Percentiles rank a stretch among this genome's conserved stretches.
Conservation (phyloP, 2,329 filamentous ascomycete genomes). For the Colletotrichum phormii region DNA sequence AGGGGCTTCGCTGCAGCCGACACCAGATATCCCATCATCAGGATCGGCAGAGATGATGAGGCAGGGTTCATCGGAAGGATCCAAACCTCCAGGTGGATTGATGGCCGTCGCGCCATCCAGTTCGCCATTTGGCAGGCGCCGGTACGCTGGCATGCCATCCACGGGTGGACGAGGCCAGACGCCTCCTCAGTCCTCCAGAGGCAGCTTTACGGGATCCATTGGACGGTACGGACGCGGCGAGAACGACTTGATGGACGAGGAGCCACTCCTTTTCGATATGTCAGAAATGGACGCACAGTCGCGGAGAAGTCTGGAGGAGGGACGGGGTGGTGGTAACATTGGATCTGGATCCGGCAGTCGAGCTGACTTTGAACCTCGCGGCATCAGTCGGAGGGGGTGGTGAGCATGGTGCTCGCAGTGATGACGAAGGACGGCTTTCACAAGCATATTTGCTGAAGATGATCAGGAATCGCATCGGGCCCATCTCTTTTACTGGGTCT, state of each 20-base stretch:
- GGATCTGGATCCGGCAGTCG: conserved; percentile 50
- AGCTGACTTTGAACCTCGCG: conserved; percentile 53
- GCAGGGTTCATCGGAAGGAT: conserved; percentile 56
- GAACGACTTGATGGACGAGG: conserved; percentile 69
- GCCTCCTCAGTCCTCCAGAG: conserved; percentile 57
- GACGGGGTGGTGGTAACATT: conserved; percentile 51
- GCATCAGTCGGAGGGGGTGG: conserved; percentile 52
- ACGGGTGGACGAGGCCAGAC: conserved; percentile 52
- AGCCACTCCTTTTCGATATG: conserved; percentile 79
- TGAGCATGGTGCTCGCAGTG: conserved; percentile 35
- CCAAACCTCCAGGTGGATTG: conserved; percentile 57
- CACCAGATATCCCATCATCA: conserved; percentile 54
- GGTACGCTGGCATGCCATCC: conserved; percentile 56
- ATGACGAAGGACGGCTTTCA: background rate
- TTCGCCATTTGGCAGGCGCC: conserved; percentile 59
- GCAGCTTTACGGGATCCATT: conserved; percentile 57
- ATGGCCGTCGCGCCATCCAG: conserved; percentile 53
- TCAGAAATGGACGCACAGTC: conserved; percentile 74
- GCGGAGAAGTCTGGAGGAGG: conserved; percentile 70
- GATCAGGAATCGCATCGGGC: background rate
- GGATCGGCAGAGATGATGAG: conserved; percentile 53
- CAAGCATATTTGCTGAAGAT: background rate
- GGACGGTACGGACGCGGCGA: conserved; percentile 54
- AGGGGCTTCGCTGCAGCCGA: conserved; percentile 50
- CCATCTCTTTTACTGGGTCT: background rate